Base-by-base conservation (phyloP, 257 asterid genomes). In the Thymus mandschuricus region DNA sequence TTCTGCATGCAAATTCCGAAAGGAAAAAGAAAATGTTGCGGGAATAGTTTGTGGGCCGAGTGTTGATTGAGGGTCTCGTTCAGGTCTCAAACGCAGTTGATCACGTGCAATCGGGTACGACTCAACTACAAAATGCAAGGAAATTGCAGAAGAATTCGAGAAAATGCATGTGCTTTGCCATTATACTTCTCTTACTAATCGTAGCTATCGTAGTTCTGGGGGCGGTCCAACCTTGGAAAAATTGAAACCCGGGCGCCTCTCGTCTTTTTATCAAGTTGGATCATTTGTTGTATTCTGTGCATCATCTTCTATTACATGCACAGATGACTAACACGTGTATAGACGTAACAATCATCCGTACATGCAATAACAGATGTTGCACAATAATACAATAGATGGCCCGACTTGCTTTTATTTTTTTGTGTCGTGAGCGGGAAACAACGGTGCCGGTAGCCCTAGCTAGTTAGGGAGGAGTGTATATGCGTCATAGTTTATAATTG, bases 61-160 rank as follows among this genome's bases (percentile, higher is more conserved):
- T 43, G 11, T 43, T 7, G 48, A 7, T 43, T 43, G 48, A 43
- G 48, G 11, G 48, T 43, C 48, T 43, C 48, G 70, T 81, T 67
- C 89, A 89, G 93, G 96, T 87, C 10, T 60, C 90, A 3, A 83
- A 77, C 76, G 81, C 97, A 81, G 85, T 85, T 13, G 91, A 85
- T 63, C 88, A 83, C 79, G 90, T 90, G 84, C 90, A 90, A 51
- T 74, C 80, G 40, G 93, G 91, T 81, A 85, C 82, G 50, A 72
- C 72, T 84, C 84, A 85, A 41, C 96, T 90, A 74, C 87, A 86
- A 72, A 86, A 58, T 0, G 92, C 91, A 73, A 86, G 77, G 85
- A 83, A 66, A 79, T 84, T 85, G 68, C 90, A 82, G 83, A 88
- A 76, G 86, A 85, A 63, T 27, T 81, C 91, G 11, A 83, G 88